Evolutionary conservation across 1,139 yeast species (phyloP), one percentile per base, ranked within the genome.

Genomic region (Diutina sp.): DNA sequence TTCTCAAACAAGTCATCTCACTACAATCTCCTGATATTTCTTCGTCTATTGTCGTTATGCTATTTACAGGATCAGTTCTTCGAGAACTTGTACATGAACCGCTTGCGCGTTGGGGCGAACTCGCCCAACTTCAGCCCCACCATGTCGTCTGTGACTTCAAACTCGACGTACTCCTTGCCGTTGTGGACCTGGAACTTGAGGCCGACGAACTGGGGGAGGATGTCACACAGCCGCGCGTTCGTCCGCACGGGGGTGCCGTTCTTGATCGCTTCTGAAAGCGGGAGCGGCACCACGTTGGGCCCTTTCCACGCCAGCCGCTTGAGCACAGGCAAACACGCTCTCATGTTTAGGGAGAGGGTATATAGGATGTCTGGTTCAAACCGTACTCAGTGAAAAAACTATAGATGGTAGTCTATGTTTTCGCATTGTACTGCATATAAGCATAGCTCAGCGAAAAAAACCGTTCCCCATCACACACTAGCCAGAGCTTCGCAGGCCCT

Each of bases 111-210:
- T 58, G 93, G 88, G 3, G 96, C 96, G 73, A 89, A 93, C 69
- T 93, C 98, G 2, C 99, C 99, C 58, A 93, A 75, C 69, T 93
- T 93, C 61, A 85, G 82, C n/a, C 99, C 99, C 61, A 93, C 97
- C 99, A 93, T 93, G 64, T 93, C 95, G 66, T 93, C 98, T 11
- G 87, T 83, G 44, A 93, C 81, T 63, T 86, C 91, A 55, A 93
- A 80, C 57, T 90, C 91, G 55, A 90, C 96, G 67, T 91, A 93
- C 62, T 90, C 96, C 69, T 87, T 88, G 46, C 99, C 99, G 71
- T 93, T 93, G 72, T 93, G 99, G 53, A 93, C 88, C 71, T 93
- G 96, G 71, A 93, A 93, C 66, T 84, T 87, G 59, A 90, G 77
- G 6, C 99, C 99, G 46, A 93, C 97, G 72, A 93, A 91, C 68